Percentiles rank a stretch among this genome's conserved stretches.
phyloP scores from a whole-genome alignment of 192 early-diverging fungal genomes.

The Phlyctochytrium planicorne region DNA sequence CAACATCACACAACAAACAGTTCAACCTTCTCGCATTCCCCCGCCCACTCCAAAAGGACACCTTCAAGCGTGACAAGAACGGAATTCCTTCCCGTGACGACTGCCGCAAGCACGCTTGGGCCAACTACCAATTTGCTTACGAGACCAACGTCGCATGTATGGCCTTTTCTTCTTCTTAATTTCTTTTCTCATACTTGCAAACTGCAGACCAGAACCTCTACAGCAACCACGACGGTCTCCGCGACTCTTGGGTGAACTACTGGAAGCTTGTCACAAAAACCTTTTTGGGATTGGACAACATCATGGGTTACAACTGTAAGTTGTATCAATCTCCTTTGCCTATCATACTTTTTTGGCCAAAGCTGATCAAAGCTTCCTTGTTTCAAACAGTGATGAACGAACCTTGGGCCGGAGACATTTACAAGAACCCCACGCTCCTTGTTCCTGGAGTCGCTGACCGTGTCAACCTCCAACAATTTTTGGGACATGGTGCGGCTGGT shows the following conservation, averaged over 20 bases:
- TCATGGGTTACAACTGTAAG: slow-evolving; percentile 55
- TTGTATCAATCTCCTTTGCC: too few relatives aligned
- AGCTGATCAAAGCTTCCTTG: neutral
- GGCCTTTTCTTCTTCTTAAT: neutral
- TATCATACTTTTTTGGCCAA: slow-evolving; percentile 24
- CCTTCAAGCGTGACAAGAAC: slow-evolving; percentile 11
- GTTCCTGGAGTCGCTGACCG: slow-evolving; percentile 4
- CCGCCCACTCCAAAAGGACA: slow-evolving; percentile 9
- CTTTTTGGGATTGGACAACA: slow-evolving; percentile 43
- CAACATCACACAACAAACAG: neutral
- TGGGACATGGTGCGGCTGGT: slow-evolving; percentile 11
- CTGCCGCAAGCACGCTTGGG: slow-evolving; percentile 8
- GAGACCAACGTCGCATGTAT: slow-evolving; percentile 48
- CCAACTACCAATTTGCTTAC: slow-evolving; percentile 34
- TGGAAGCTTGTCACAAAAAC: slow-evolving; percentile 54
- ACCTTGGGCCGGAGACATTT: slow-evolving; percentile 31
- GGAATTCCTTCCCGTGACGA: slow-evolving; percentile 20
- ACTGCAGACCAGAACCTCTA: slow-evolving; percentile 49
- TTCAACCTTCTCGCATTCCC: slow-evolving; percentile 23
- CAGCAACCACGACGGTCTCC: slow-evolving; percentile 53
- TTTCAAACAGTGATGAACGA: slow-evolving; percentile 60
- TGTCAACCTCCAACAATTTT: slow-evolving; percentile 22
- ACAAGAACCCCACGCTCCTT: neutral
- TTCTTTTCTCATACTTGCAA: slow-evolving; percentile 14
- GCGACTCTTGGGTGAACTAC: slow-evolving; percentile 55